Base-by-base conservation (phyloP, 768 basidiomycete species). In the Tulasnella sp. region DNA sequence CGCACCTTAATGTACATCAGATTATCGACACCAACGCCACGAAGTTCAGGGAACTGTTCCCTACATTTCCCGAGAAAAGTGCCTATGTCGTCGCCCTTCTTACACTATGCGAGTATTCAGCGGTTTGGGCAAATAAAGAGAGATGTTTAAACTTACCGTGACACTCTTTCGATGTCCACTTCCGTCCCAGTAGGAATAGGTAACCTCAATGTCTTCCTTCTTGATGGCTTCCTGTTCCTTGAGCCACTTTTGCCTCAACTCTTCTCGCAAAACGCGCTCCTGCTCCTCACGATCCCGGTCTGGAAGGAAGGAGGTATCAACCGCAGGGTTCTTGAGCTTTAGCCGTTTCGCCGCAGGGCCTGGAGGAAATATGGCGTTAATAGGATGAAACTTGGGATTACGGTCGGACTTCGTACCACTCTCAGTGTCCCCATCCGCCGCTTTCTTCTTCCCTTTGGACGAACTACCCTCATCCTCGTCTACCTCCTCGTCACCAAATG, bases 151-250 rank as follows among this genome's bases (percentile, higher is more conserved):
- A 87, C 93, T 84, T 82, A 97, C 97, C 82, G 86, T 87, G 20
- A 97, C 96, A 73, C 90, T 92, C 86, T 96, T 98, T 74, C 98
- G 87, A 85, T 99, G 98, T 0, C 98, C 98, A 82, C 93, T 95
- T 15, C 98, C 98, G 83, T 99, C 98, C 98, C 98, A 99, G 84
- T 91, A 99, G 0, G 95, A 98, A 83, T 98, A 99, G 0, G 92
- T 92, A 77, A 99, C 88, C 84, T 99, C 98, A 75, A 99, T 93
- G 32, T 89, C 88, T 80, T 92, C 92, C 37, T 85, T 82, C 83
- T 92, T 91, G 76, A 92, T 88, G 32, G 90, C 87, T 83, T 91
- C 88, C 81, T 93, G 92, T 80, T 87, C 87, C 80, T 84, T 86
- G 44, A 99, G 86, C 96, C 96, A 99, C 83, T 98, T 91, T 79